Percentiles rank a stretch among this genome's conserved stretches.
Conservation (phyloP, 495 filamentous ascomycete genomes). For the Aspergillus panamensis region DNA sequence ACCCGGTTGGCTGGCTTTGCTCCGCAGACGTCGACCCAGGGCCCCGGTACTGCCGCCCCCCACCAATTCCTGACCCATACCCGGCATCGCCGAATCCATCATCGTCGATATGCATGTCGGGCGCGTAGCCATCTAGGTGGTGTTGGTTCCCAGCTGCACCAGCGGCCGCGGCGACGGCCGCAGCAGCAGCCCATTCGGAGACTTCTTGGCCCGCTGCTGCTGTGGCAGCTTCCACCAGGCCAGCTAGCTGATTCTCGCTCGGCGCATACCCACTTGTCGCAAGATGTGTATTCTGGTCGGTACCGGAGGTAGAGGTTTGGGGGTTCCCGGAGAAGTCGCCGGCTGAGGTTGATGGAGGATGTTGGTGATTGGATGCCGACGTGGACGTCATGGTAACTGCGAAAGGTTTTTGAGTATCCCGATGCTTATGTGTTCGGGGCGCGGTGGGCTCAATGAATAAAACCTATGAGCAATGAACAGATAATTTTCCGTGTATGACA, state of each 20-base stretch:
- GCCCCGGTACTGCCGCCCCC: constrained; percentile 30
- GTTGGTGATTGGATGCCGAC: constrained; percentile 32
- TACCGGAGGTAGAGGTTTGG: constrained; percentile 26
- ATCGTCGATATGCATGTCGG: constrained; percentile 43
- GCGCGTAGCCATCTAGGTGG: constrained; percentile 39
- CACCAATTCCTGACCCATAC: constrained; percentile 30
- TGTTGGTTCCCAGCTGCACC: constrained; percentile 39
- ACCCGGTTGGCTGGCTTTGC: constrained; percentile 75
- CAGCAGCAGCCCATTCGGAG: constrained; percentile 41
- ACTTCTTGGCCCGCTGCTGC: constrained; percentile 51
- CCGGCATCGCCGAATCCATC: constrained; percentile 41
- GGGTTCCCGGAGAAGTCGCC: constrained; percentile 28
- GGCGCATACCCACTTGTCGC: constrained; percentile 36
- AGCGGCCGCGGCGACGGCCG: constrained; percentile 35
- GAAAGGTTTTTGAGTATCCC: background rate
- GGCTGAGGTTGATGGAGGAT: constrained; percentile 30
- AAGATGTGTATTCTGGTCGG: constrained; percentile 36
- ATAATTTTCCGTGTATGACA: no score
- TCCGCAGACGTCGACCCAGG: constrained; percentile 31
- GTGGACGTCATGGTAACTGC: constrained; percentile 30
- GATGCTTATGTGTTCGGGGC: no score
- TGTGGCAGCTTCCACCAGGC: constrained; percentile 51
- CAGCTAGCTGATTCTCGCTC: constrained; percentile 50
- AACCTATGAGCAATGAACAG: no score
- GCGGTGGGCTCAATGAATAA: no score